Base-by-base conservation (phyloP, 192 early-diverging fungal genomes). In the Coemansia sp. region DNA sequence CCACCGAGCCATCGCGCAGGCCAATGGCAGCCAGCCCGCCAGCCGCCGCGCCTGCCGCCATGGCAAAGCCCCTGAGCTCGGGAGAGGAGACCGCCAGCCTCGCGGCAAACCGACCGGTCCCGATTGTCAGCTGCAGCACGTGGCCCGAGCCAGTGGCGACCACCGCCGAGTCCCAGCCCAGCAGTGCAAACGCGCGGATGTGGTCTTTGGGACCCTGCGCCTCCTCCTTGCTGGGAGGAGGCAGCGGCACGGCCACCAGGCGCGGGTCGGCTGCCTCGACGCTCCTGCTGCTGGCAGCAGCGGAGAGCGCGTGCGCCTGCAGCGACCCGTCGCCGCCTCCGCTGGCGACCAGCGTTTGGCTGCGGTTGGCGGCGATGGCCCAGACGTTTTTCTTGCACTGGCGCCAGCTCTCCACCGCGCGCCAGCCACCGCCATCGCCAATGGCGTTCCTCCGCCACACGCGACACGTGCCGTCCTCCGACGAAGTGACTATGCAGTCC, bases 321-420 rank as follows among this genome's bases (percentile, higher is more conserved):
- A 96, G 83, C 4, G 91, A 93, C 1, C 90, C 87, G 71, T 96
- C 94, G 29, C 88, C 88, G 0, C 92, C 94, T 20, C 94, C 94
- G 6, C 91, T 89, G 5, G 87, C 91, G 59, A 91, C 84, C 19
- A 85, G 63, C 3, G 71, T 68, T 31, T 73, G 62, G 3, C 60
- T 71, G 0, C 84, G 86, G 62, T 76, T 80, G 6, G 92, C 77
- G 2, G 91, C 93, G 14, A 93, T 72, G 29, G 90, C 84, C 94
- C 94, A 96, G 4, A 93, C 87, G 63, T 91, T 93, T 68, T 92
- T 94, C 20, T 86, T 86, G 24, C 84, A 85, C 71, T 94, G 94
- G 4, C 17, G 20, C 69, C 69, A 68, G 35, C 35, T 20, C 35
- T 58, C 56, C 19, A 19, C 56, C 8, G 56, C 15, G 15, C 35